A percentile compares a stretch with the other conserved stretches of the same genome.
These are phyloP conservation scores for Mycena floridula DNA, from an alignment of 768 basidiomycete species.

Conservation along the genomic window DNA sequence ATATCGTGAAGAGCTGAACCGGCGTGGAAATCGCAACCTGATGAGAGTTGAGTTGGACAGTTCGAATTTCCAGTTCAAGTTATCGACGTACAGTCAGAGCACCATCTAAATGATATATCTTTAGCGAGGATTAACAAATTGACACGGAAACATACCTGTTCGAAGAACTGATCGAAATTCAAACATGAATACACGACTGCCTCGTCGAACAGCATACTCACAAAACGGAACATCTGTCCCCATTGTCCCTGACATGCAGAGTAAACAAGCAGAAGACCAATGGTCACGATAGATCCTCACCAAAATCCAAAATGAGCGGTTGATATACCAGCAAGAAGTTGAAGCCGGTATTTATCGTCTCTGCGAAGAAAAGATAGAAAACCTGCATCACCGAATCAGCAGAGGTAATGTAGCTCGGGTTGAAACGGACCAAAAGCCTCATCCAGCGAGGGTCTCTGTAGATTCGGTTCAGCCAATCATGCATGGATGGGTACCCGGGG, in stretches of 20 bases:
- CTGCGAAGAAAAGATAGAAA: slow-evolving; percentile 1
- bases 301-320: slow-evolving; percentile 2
- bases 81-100: too few species aligned
- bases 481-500: not conserved
- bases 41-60: too few species aligned
- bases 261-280: not conserved
- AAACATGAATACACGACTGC: too few species aligned
- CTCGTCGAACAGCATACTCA: too few species aligned
- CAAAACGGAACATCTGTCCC: too few species aligned
- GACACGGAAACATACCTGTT: too few species aligned
- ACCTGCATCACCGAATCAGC: not conserved
- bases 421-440: slow-evolving; percentile 20
- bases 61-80: too few species aligned
- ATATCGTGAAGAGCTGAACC: slow-evolving; percentile 35
- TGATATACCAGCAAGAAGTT: slow-evolving; percentile 1
- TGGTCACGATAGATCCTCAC: too few species aligned
- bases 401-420: not conserved
- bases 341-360: slow-evolving; percentile 1
- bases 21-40: slow-evolving; percentile 35
- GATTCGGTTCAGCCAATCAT: not conserved
- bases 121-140: too few species aligned
- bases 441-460: slow-evolving; percentile 27
- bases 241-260: too few species aligned
- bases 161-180: too few species aligned
- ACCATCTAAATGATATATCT: too few species aligned